Percentiles rank a stretch among this genome's conserved stretches.
Conservation (phyloP, 305 asterid species). For the Fraxinus floribunda region DNA sequence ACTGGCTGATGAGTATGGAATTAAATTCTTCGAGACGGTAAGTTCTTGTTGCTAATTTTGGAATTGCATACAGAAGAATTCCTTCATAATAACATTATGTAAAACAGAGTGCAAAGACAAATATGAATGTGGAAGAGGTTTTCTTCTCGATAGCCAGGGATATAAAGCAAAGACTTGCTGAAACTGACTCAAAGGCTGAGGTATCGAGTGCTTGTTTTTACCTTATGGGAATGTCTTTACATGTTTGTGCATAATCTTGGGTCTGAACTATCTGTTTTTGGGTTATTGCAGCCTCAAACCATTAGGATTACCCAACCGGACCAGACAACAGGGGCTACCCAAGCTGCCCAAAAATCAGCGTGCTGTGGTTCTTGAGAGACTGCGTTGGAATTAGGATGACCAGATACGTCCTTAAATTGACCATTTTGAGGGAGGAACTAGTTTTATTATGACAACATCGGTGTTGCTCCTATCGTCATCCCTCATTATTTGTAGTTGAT, state of each 20-base stretch:
- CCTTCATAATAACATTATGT: background rate
- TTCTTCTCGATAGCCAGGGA: slow-evolving; percentile 52
- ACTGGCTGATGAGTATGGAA: slow-evolving; percentile 46
- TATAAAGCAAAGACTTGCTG: slow-evolving; percentile 54
- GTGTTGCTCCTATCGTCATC: background rate
- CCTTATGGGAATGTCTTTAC: background rate
- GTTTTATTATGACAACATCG: background rate
- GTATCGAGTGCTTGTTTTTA: slow-evolving; percentile 13
- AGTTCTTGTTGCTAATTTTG: slow-evolving; percentile 22
- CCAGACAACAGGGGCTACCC: background rate
- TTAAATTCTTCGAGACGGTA: slow-evolving; percentile 47
- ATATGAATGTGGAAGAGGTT: slow-evolving; percentile 49
- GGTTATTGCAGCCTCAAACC: slow-evolving; percentile 10
- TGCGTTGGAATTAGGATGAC: background rate
- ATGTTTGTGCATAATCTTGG: background rate
- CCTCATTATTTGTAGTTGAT: background rate
- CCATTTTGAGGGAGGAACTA: background rate
- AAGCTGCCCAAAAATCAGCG: slow-evolving; percentile 16
- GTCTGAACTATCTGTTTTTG: background rate
- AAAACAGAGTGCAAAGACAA: slow-evolving; percentile 53
- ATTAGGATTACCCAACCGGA: slow-evolving; percentile 13
- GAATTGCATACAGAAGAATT: background rate
- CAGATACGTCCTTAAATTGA: background rate
- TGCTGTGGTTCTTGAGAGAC: slow-evolving; percentile 10
- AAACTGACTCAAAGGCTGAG: slow-evolving; percentile 48